Base-by-base conservation (phyloP, 1,284 basidiomycete species). In the Xerocomus tenax region DNA sequence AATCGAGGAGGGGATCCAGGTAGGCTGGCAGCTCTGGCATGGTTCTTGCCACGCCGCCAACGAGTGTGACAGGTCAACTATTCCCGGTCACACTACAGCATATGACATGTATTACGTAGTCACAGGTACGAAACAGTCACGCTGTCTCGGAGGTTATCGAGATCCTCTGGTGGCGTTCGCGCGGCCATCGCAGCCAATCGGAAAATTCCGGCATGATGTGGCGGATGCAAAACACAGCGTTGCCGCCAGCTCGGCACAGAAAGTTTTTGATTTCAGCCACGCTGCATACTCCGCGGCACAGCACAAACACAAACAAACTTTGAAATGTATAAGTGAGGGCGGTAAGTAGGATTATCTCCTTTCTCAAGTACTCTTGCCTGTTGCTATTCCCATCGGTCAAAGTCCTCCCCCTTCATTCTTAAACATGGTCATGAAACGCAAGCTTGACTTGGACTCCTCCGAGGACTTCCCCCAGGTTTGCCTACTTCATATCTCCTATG, bases 361-460 rank as follows among this genome's bases (percentile, higher is more conserved):
- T 63, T 62, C 61, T 59, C 51, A 56, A 65, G 65, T 50, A 65
- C 59, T 40, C 10, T 28, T 54, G 49, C 52, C 53, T 21, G 62
- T 62, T 38, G n/a, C 16, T 15, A n/a, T 6, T 67, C 62, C 25
- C 10, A 32, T 48, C 35, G 36, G 18, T 35, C 35, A 32, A 42
- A 52, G 45, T 48, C 29, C 63, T 64, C 56, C 61, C 25, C 41
- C 61, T 65, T 62, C 61, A 46, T 51, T 42, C 51, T 53, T 42
- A 53, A 50, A 34, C 54, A 87, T 87, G 83, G 73, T 78, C 42
- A 58, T 84, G 62, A 88, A 88, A 66, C 77, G 86, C 63, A 88
- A 88, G 70, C 74, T 85, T 51, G 79, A 81, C 53, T 56, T 72
- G 32, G 81, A 81, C 56, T 66, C 71, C 45, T 77, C 77, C 54